phyloP scores from a whole-genome alignment of 1,284 basidiomycete genomes.

The Fomitiporia mediterranea region DNA sequence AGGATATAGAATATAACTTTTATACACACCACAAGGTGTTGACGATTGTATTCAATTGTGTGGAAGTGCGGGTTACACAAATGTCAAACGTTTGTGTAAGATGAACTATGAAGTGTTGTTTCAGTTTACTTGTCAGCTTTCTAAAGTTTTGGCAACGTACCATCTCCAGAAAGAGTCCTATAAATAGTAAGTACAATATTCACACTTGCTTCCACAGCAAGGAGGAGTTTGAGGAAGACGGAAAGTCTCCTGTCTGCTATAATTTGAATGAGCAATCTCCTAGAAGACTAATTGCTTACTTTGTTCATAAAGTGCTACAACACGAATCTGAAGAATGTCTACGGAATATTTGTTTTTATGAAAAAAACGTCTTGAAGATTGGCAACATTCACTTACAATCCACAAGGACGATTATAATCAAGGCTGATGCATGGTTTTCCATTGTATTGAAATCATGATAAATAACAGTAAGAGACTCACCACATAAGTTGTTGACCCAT shows the following conservation, averaged over 20 bases:
- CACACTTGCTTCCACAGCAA: not conserved
- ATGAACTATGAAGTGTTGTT: not conserved
- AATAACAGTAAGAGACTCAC: not conserved
- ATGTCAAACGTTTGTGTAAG: not conserved
- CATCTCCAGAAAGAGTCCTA: not conserved
- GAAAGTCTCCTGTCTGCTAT: not conserved
- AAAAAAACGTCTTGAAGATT: not conserved
- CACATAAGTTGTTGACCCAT: not conserved
- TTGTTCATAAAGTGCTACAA: constrained; percentile 1
- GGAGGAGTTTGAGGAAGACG: not conserved
- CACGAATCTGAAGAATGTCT: constrained; percentile 8
- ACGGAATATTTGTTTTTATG: no score
- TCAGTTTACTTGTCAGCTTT: not conserved
- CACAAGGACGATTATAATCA: not conserved
- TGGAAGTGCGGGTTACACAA: not conserved
- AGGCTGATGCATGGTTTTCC: not conserved
- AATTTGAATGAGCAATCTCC: not conserved
- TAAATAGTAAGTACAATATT: not conserved
- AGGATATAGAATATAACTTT: not conserved
- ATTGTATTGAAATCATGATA: not conserved
- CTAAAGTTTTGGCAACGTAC: not conserved
- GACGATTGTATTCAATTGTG: not conserved
- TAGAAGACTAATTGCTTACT: not conserved
- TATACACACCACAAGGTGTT: not conserved
- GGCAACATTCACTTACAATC: not conserved